phyloP scores from a whole-genome alignment of 768 basidiomycete genomes.

The Mycena vitilis region DNA sequence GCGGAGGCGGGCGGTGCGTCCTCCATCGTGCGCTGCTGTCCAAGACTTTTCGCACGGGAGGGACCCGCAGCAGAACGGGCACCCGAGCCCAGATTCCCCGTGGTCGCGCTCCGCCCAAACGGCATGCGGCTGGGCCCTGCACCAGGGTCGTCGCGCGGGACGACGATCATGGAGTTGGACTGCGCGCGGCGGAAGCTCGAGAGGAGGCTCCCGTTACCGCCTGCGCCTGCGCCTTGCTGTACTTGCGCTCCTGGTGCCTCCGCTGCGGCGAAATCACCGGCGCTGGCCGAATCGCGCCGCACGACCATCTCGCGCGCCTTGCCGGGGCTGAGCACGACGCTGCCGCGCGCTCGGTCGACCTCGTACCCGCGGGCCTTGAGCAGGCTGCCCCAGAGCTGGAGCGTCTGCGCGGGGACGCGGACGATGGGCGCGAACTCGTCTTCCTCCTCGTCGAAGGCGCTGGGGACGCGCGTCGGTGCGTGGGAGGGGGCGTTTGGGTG shows the following conservation, averaged over 20 bases:
- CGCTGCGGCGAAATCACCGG: too few relatives aligned
- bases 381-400: slow-evolving; percentile 78
- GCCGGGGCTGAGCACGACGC: slow-evolving; percentile 71
- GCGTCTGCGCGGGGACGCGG: slow-evolving; percentile 70
- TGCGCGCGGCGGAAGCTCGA: slow-evolving; percentile 66
- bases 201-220: slow-evolving; percentile 55
- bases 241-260: too few relatives aligned
- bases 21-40: background rate
- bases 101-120: slow-evolving; percentile 13
- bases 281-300: background rate
- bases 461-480: slow-evolving; percentile 3
- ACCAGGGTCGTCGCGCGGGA: slow-evolving; percentile 25
- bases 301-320: slow-evolving; percentile 48
- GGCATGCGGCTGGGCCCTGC: slow-evolving; percentile 36
- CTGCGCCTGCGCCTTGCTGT: background rate
- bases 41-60: background rate
- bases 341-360: slow-evolving; percentile 56
- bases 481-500: background rate
- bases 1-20: background rate
- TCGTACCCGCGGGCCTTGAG: slow-evolving; percentile 77
- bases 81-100: background rate
- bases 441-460: slow-evolving; percentile 38
- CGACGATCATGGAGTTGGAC: slow-evolving; percentile 63
- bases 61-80: background rate
- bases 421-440: slow-evolving; percentile 62